Evolutionary conservation across 2,329 filamentous ascomycete species (phyloP).

Genomic region (Paracoccidioides brasiliensis): DNA sequence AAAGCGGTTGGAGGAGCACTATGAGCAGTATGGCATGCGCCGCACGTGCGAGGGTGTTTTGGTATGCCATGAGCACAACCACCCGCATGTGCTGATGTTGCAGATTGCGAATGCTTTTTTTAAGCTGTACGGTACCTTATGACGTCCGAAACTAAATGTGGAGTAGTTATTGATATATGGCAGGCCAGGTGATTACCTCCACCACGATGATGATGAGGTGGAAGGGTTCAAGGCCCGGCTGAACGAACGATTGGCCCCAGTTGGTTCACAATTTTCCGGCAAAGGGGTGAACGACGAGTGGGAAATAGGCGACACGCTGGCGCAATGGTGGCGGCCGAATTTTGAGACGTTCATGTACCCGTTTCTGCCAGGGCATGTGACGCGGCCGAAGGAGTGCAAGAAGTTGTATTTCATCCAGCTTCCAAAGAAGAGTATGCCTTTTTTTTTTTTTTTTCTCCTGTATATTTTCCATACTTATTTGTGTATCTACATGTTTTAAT

Average conservation of each 20-base stretch:
- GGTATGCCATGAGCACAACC: conserved; percentile 97
- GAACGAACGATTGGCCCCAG: conserved; percentile 85
- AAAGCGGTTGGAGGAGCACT: conserved; percentile 93
- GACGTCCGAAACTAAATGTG: not conserved
- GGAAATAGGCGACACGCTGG: conserved; percentile 87
- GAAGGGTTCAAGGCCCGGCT: conserved; percentile 87
- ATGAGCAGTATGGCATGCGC: conserved; percentile 82
- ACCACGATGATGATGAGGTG: conserved; percentile 74
- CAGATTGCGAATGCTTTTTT: conserved; percentile 99
- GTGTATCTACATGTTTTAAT: not conserved
- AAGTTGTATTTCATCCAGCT: conserved; percentile 97
- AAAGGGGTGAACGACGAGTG: conserved; percentile 86
- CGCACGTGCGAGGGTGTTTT: conserved; percentile 93
- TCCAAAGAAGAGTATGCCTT: conserved; percentile 69
- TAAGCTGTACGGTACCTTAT: conserved; percentile 55
- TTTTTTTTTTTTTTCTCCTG: conserved; percentile 18
- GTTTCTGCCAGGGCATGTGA: conserved; percentile 91
- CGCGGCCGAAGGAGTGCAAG: conserved; percentile 95
- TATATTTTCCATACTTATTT: not conserved
- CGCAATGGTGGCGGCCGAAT: conserved; percentile 98
- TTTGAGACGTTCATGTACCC: conserved; percentile 99
- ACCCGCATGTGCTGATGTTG: conserved; percentile 96
- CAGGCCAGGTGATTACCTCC: conserved; percentile 82
- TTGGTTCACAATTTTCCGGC: conserved; percentile 66
- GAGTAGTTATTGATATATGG: not conserved